Percentiles rank a stretch among this genome's conserved stretches.
Evolutionary conservation across 176 grass and related monocot species (phyloP).

Genomic region (Oryza australiensis): DNA sequence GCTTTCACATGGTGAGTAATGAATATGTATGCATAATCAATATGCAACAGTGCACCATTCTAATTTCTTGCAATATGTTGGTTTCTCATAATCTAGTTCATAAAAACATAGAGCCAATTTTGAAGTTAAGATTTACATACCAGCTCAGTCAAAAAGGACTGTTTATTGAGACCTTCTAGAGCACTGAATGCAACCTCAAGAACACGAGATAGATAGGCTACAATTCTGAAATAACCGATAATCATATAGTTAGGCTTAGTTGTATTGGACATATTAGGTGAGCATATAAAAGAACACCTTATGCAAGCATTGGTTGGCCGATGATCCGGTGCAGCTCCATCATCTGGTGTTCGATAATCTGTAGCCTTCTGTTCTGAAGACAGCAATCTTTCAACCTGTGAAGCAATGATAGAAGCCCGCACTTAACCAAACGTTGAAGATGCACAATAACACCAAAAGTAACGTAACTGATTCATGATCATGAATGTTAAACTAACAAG

Average conservation of each 20-base stretch:
- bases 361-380: conserved; percentile 93
- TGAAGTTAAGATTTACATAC: conserved; percentile 48
- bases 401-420: conserved; percentile 22
- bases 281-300: conserved; percentile 59
- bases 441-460: conserved; percentile 8
- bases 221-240: conserved; percentile 75
- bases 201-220: conserved; percentile 96
- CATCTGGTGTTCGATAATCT: conserved; percentile 93
- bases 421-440: conserved; percentile 22
- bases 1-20: background rate
- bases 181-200: conserved; percentile 96
- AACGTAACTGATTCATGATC: background rate
- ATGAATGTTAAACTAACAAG: conserved; percentile 12
- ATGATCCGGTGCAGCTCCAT: conserved; percentile 92
- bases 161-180: conserved; percentile 97
- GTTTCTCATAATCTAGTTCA: conserved; percentile 18
- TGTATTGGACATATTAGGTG: conserved; percentile 30
- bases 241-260: conserved; percentile 42
- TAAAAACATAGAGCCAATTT: conserved; percentile 5
- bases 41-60: background rate
- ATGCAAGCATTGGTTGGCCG: conserved; percentile 94
- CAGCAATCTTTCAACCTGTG: conserved; percentile 90
- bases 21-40: background rate
- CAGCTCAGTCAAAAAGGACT: conserved; percentile 98
- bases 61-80: background rate